These are phyloP conservation scores for Linaria vulgaris DNA, from an alignment of 257 asterid genomes.

Conservation along the genomic window DNA sequence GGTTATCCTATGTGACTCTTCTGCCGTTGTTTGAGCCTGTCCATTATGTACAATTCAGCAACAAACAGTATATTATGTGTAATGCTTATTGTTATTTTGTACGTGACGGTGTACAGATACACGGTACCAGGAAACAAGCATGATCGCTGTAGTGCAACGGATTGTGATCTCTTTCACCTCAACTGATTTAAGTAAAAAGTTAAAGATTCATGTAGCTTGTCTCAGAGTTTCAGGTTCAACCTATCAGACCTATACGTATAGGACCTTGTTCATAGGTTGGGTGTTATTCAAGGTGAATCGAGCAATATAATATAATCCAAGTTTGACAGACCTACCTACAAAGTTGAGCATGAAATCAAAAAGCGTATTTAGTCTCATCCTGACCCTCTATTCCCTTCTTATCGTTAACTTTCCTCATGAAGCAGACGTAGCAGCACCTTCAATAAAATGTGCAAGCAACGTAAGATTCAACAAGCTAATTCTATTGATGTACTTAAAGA, in stretches of 20 bases:
- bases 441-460: conserved; percentile 24
- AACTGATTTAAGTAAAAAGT: neutral
- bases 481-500: too few relatives aligned
- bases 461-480: conserved; percentile 13
- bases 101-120: neutral
- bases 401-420: conserved; percentile 81
- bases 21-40: conserved; percentile 74
- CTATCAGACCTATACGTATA: neutral
- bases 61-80: conserved; percentile 16
- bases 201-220: neutral
- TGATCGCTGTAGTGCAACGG: neutral
- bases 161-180: neutral
- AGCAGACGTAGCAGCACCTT: conserved; percentile 97
- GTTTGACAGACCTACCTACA: conserved; percentile 64
- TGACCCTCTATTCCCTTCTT: conserved; percentile 87
- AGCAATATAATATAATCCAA: conserved; percentile 13
- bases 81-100: neutral
- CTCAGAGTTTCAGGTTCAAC: neutral
- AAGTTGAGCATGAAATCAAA: conserved; percentile 87
- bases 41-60: conserved; percentile 27
- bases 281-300: neutral
- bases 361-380: conserved; percentile 94
- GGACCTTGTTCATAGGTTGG: neutral
- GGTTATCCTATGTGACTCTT: conserved; percentile 87
- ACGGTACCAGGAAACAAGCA: conserved; percentile 2